Base-by-base conservation (phyloP, 2,329 filamentous ascomycete species). In the Talaromyces marneffei region DNA sequence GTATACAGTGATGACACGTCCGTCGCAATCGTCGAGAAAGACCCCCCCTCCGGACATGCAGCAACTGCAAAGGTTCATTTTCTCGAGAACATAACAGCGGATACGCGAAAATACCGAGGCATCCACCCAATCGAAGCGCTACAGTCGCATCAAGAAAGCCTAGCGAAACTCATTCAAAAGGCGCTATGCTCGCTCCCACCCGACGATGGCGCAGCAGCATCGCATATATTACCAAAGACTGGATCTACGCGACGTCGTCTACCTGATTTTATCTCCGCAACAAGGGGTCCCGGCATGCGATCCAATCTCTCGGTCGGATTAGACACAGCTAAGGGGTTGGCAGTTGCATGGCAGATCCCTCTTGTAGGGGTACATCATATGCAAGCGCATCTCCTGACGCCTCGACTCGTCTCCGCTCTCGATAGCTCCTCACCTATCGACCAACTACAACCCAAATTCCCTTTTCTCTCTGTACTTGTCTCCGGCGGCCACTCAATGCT, bases 301-400 rank as follows among this genome's bases (percentile, higher is more conserved):
- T 83, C 88, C 4, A 91, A 90, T 68, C 81, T 99, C 31, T 83
- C 86, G 20, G 86, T 88, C 16, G 94, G 94, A 0, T 74, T 97
- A 10, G 87, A 91, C 70, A 87, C 87, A 23, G 94, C 91, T 18
- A 97, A 97, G 75, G 94, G 92, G 0, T 82, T 97, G 20, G 86
- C 92, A 0, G 80, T 90, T 20, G 92, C 91, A 39, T 96, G 90
- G 90, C 83, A 86, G 65, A 83, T 92, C 39, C 92, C 93, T 2
- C 78, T 97, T 33, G 74, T 97, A 1, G 94, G 87, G 0, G 90
- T 97, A 0, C 90, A 99, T 74, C 94, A 99, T 75, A 97, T 99
- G 94, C 92, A 97, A 73, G 94, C 92, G 10, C 94, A 99, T 75
- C 89, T 94, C 18, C 78, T 99, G 64, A 97, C 94, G 18, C 90